phyloP scores from a whole-genome alignment of 179 eudicot species.

The Patellifolia procumbens region DNA sequence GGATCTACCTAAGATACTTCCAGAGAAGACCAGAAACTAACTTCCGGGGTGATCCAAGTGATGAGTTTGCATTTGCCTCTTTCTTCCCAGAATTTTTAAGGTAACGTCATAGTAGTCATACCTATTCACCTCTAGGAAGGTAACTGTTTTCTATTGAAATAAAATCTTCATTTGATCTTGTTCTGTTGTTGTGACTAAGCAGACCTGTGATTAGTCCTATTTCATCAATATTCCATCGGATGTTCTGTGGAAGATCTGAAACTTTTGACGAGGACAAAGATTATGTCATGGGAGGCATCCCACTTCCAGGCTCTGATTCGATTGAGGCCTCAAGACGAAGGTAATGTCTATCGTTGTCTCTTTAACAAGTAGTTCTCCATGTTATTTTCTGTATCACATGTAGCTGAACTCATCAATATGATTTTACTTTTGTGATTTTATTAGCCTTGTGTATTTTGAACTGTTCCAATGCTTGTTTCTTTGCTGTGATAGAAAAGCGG shows the following conservation, averaged over 20 bases:
- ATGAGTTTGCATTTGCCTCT: conserved; percentile 64
- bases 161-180: not conserved
- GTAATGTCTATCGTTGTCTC: conserved; percentile 37
- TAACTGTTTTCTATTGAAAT: not conserved
- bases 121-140: conserved; percentile 13
- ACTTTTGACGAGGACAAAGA: conserved; percentile 51
- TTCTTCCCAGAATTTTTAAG: conserved; percentile 88
- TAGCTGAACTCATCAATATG: not conserved
- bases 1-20: conserved; percentile 91
- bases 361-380: conserved; percentile 3
- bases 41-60: conserved; percentile 94
- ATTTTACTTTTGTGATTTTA: not conserved
- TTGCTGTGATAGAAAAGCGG: not conserved
- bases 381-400: not conserved
- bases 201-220: conserved; percentile 89
- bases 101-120: conserved; percentile 41
- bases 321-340: conserved; percentile 94
- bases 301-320: conserved; percentile 94
- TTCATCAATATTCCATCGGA: conserved; percentile 74
- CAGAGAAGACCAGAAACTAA: conserved; percentile 84
- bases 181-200: conserved; percentile 27
- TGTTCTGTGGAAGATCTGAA: conserved; percentile 78
- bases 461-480: not conserved
- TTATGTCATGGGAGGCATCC: conserved; percentile 58
- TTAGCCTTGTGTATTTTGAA: not conserved